Evolutionary conservation across 345 rosid species (phyloP), one percentile per base, ranked within the genome.

Genomic region (Barbarea vulgaris): DNA sequence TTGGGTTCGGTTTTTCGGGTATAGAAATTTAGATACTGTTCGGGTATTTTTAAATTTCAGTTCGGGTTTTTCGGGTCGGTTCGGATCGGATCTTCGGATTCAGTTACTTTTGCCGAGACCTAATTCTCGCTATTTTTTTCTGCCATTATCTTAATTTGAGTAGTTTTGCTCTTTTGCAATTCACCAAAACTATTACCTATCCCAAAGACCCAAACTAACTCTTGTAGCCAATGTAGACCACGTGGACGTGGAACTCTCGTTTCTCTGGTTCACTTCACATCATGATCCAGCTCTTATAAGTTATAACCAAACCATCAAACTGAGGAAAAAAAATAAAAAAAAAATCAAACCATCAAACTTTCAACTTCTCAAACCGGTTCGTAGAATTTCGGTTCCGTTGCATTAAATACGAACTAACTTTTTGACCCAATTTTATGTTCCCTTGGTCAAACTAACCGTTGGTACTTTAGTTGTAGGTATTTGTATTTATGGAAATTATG

Each of bases 321-420:
- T 75, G 30, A 28, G 4, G 3, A 28, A 2, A 28, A 28, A 28
- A 3, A 28, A 28, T 1, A 28, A 5, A 30, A 30, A 5, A 15
- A 42, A 15, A 44, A 15, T 9, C 48, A 44, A 42, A 42, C 42
- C 60, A 74, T 74, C 73, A 74, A 75, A 75, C 78, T 75, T 75
- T 75, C 79, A 69, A 76, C 25, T 36, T 21, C 50, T 57, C 8
- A n/a, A n/a, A 69, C 19, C 57, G 57, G 61, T 60, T 68, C 21
- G 44, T 59, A 51, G 74, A 75, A 68, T 51, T 59, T 75, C 74
- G 47, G 79, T 51, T 75, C 48, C 28, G 11, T 59, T n/a, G 69
- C 63, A 75, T 39, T 75, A 60, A 61, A 3, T 37, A 39, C 50
- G 50, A 76, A 53, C 75, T 52, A 76, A 76, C 75, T 76, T 68